A percentile compares a stretch with the other conserved stretches of the same genome.
Conservation (phyloP, 2,329 filamentous ascomycete genomes). For the Davidsoniella virescens region DNA sequence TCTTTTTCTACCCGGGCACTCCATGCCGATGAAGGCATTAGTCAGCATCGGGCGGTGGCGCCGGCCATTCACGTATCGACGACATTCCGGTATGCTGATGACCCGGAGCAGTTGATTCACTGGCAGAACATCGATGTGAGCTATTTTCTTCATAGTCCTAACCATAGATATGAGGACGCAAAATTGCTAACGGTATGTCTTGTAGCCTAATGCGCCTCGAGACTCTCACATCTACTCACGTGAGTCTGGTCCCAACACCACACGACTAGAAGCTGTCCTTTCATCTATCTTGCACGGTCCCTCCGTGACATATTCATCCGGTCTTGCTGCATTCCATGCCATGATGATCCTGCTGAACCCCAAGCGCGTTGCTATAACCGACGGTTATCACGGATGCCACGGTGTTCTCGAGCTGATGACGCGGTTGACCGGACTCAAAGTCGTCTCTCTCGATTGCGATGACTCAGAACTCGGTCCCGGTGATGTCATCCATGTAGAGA, state of each 20-base stretch:
- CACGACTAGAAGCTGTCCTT: conserved; percentile 72
- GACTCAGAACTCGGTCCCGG: conserved; percentile 52
- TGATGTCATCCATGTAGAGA: conserved; percentile 83
- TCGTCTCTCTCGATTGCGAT: conserved; percentile 54
- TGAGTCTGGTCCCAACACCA: conserved; percentile 59
- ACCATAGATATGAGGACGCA: not conserved
- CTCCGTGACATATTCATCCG: conserved; percentile 63
- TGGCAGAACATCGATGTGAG: conserved; percentile 41
- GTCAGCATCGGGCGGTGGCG: conserved; percentile 61
- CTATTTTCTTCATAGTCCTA: conserved; percentile 6
- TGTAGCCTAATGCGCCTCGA: conserved; percentile 30
- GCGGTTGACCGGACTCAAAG: conserved; percentile 59
- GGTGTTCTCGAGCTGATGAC: conserved; percentile 60
- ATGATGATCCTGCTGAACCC: conserved; percentile 74
- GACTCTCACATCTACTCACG: conserved; percentile 75
- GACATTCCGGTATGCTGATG: conserved; percentile 64
- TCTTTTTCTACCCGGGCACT: conserved; percentile 54
- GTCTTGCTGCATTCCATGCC: conserved; percentile 77
- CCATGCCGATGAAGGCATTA: conserved; percentile 67
- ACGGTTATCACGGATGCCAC: conserved; percentile 87
- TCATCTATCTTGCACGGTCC: conserved; percentile 54
- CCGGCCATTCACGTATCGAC: conserved; percentile 84
- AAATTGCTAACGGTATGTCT: too few species aligned
- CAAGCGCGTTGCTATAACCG: conserved; percentile 62
- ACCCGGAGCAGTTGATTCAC: conserved; percentile 46